These are phyloP conservation scores for Moricandia moricandioides DNA, from an alignment of 345 rosid species.

Conservation along the genomic window DNA sequence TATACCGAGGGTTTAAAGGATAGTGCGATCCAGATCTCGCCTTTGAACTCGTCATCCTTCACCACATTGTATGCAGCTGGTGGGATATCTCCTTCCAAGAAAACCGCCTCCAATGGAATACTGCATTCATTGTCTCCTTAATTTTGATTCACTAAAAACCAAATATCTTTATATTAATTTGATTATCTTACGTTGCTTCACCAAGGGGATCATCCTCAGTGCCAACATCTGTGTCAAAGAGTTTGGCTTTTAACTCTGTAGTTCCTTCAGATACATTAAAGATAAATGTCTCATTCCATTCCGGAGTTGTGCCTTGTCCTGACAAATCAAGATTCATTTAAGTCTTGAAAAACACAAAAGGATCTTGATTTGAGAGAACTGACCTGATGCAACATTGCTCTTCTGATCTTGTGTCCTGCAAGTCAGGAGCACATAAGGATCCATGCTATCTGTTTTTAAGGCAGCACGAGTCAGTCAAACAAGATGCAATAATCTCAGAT, in stretches of 20 bases:
- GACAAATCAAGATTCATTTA: conserved; percentile 15
- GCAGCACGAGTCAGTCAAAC: neutral
- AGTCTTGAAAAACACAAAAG: conserved; percentile 1
- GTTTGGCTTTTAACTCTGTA: conserved; percentile 49
- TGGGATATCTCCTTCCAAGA: conserved; percentile 54
- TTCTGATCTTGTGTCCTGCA: conserved; percentile 73
- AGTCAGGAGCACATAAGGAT: conserved; percentile 61
- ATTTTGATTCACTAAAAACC: neutral
- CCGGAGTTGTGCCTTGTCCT: conserved; percentile 65
- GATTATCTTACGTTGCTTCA: conserved; percentile 59
- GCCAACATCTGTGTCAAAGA: conserved; percentile 65
- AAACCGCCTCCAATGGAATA: conserved; percentile 58
- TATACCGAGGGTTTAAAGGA: conserved; percentile 66
- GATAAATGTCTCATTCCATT: conserved; percentile 79
- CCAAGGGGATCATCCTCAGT: conserved; percentile 64
- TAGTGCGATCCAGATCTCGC: conserved; percentile 67
- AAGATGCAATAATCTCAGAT: too few relatives aligned
- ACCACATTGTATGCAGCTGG: conserved; percentile 71
- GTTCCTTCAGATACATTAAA: conserved; percentile 57
- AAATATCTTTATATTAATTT: neutral
- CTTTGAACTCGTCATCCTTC: conserved; percentile 56
- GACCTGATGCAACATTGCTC: conserved; percentile 73
- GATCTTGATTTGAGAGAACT: conserved; percentile 17
- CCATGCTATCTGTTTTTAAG: conserved; percentile 52
- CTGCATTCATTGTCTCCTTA: conserved; percentile 38